Percentiles rank a stretch among this genome's conserved stretches.
Evolutionary conservation across 768 basidiomycete species (phyloP).

Genomic region (Lentinula guzmanii): DNA sequence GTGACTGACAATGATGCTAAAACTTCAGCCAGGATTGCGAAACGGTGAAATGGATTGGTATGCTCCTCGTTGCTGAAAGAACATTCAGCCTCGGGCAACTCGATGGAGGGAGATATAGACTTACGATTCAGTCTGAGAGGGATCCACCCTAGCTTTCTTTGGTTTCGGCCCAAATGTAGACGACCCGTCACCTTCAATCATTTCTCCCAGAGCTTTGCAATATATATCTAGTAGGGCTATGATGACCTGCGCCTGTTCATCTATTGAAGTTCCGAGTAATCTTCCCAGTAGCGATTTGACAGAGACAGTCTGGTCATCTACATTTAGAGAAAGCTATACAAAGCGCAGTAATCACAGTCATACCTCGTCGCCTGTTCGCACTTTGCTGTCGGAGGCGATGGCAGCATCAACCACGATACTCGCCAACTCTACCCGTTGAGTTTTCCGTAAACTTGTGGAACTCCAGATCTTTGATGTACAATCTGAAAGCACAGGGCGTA

Average conservation of each 20-base stretch:
- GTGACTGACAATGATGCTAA: conserved; percentile 36
- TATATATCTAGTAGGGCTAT: conserved; percentile 30
- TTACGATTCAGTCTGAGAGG: conserved; percentile 28
- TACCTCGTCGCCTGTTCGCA: not conserved
- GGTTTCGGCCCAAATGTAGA: conserved; percentile 48
- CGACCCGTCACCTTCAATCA: conserved; percentile 40
- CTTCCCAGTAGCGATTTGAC: not conserved
- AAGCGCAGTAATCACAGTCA: not conserved
- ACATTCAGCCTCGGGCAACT: conserved; percentile 6
- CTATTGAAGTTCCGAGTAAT: not conserved
- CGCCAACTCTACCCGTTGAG: conserved; percentile 52
- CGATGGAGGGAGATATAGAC: not conserved
- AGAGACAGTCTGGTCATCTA: not conserved
- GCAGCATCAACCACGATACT: conserved; percentile 41
- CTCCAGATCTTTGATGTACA: conserved; percentile 23
- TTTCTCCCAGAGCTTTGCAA: conserved; percentile 45
- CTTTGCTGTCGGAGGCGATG: not conserved
- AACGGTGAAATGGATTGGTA: conserved; percentile 35
- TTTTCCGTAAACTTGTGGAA: conserved; percentile 44
- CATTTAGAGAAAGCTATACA: not conserved
- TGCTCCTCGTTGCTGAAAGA: conserved; percentile 14
- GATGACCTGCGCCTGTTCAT: not conserved
- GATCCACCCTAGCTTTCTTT: conserved; percentile 60
- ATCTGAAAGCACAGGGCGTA: not conserved
- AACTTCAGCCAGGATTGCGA: conserved; percentile 65